Conservation (phyloP, 805 yeast species). For the Wickerhamiella sergipiensis region DNA sequence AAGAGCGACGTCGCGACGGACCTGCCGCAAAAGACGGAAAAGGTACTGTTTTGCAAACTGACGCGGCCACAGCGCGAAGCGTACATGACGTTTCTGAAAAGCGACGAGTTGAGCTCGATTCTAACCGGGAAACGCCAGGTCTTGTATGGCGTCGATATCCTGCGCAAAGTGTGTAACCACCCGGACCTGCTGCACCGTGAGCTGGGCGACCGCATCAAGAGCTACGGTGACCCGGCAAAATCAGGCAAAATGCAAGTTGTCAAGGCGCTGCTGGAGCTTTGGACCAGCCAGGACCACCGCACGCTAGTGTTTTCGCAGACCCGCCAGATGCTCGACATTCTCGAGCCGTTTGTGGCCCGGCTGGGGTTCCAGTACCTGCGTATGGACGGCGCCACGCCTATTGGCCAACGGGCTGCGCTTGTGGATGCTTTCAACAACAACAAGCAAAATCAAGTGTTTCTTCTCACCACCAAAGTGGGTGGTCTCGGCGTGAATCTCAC, state of each 20-base stretch:
- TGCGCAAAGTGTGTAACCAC: conserved; percentile 90
- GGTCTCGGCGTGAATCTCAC: conserved; percentile 90
- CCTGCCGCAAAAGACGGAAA: conserved; percentile 82
- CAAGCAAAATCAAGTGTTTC: conserved; percentile 44
- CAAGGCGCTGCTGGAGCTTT: conserved; percentile 53
- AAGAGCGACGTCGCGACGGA: conserved; percentile 93
- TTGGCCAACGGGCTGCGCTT: conserved; percentile 56
- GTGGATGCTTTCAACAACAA: conserved; percentile 71
- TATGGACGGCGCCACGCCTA: conserved; percentile 92
- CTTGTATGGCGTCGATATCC: conserved; percentile 75
- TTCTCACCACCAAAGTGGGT: conserved; percentile 89
- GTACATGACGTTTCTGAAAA: conserved; percentile 59
- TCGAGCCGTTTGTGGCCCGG: conserved; percentile 49
- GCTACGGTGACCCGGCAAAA: conserved; percentile 32
- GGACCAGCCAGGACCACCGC: conserved; percentile 68
- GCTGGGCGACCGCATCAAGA: conserved; percentile 20
- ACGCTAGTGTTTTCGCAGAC: conserved; percentile 85
- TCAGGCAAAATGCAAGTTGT: conserved; percentile 91
- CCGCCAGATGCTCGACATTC: conserved; percentile 80
- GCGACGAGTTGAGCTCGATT: conserved; percentile 63
- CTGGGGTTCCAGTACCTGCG: conserved; percentile 43
- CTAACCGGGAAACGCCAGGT: conserved; percentile 67
- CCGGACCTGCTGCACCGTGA: conserved; percentile 64
- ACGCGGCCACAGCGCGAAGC: conserved; percentile 63
- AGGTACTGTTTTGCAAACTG: conserved; percentile 81